phyloP scores from a whole-genome alignment of 2,329 filamentous ascomycete genomes.

The Alternaria postmessia region DNA sequence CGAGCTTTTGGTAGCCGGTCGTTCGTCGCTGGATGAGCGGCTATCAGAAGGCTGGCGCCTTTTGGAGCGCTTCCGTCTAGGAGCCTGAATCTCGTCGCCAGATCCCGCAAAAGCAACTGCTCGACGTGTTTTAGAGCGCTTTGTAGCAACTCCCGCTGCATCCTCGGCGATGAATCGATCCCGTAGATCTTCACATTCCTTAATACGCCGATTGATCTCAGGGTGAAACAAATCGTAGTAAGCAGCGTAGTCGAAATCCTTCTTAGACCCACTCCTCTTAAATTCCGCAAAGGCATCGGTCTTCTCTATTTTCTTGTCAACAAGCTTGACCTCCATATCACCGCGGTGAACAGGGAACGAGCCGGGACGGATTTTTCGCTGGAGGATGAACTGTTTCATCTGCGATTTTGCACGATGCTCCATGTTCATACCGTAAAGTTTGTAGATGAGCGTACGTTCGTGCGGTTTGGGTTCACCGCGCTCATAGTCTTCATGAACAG shows the following conservation, averaged over 20 bases:
- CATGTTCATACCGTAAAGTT: constrained; percentile 35
- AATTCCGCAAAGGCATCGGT: constrained; percentile 6
- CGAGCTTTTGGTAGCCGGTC: not conserved
- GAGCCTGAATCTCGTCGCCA: not conserved
- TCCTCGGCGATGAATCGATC: constrained; percentile 11
- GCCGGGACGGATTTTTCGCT: constrained; percentile 30
- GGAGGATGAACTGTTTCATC: constrained; percentile 36
- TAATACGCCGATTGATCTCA: constrained; percentile 22
- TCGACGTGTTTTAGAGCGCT: constrained; percentile 5
- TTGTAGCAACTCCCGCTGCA: not conserved
- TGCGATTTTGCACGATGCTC: constrained; percentile 40
- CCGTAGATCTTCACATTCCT: constrained; percentile 7
- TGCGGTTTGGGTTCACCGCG: constrained; percentile 33
- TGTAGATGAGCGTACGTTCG: constrained; percentile 38
- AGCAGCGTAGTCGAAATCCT: constrained; percentile 19
- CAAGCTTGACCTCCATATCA: constrained; percentile 37
- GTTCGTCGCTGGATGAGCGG: constrained; percentile 6
- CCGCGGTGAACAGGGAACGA: constrained; percentile 40
- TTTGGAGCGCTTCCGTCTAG: not conserved
- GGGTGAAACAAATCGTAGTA: constrained; percentile 23
- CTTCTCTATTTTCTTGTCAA: constrained; percentile 30
- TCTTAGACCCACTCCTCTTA: constrained; percentile 9
- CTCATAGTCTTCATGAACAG: constrained; percentile 29
- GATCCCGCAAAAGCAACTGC: not conserved
- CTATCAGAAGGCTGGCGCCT: not conserved